These are phyloP conservation scores for Anethum foeniculum DNA, from an alignment of 140 eudicot species.

Conservation along the genomic window DNA sequence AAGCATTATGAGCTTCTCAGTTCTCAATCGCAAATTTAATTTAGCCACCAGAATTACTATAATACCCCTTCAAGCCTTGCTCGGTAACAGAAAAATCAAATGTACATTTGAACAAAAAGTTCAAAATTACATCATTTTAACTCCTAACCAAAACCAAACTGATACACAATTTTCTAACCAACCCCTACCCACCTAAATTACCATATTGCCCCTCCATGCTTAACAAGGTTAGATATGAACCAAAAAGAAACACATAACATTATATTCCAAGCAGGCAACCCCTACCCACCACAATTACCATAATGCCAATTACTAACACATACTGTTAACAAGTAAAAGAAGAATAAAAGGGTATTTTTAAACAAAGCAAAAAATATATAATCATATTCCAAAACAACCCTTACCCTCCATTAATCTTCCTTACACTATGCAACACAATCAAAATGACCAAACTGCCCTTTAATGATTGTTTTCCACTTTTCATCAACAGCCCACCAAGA, in stretches of 20 bases:
- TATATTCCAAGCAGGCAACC: background rate
- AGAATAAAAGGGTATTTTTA: background rate
- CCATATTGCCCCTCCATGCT: background rate
- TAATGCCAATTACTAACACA: too few species aligned
- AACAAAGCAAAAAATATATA: background rate
- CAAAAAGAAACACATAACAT: background rate
- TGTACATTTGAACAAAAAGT: background rate
- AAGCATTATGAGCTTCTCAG: background rate
- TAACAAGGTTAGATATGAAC: background rate
- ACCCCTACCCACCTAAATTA: background rate
- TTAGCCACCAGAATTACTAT: background rate
- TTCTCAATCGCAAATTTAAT: too few species aligned
- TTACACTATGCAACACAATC: background rate
- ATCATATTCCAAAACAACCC: background rate
- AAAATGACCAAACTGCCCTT: background rate
- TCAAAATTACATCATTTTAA: background rate
- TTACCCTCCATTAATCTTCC: background rate
- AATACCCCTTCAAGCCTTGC: background rate
- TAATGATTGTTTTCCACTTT: slow-evolving; percentile 2
- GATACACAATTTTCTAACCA: background rate
- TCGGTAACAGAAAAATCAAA: background rate
- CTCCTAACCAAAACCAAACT: background rate
- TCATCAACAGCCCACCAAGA: slow-evolving; percentile 1
- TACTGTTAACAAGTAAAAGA: background rate
- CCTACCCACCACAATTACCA: background rate